Base-by-base conservation (phyloP, 1,284 basidiomycete species). In the Leccinum fallax region DNA sequence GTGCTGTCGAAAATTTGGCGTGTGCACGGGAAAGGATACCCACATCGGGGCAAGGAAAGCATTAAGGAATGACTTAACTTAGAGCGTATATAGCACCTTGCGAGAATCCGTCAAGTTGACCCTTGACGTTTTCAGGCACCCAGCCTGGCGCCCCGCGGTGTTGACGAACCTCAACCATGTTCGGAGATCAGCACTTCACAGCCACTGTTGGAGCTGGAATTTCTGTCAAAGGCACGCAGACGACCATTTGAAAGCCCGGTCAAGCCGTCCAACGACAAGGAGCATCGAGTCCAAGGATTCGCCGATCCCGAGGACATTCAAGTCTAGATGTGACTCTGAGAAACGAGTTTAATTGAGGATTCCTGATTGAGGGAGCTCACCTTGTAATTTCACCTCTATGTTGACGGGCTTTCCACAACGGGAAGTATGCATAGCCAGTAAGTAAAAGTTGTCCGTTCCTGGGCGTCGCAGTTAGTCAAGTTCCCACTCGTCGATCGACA, bases 71-170 rank as follows among this genome's bases (percentile, higher is more conserved):
- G 19, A 59, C 34, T 53, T 36, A 60, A 51, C 7, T 46, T 13
- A 38, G 57, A 5, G 54, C 53, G 11, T 34, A 19, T 36, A 36
- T n/a, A 28, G 30, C 19, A 24, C 13, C 53, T 61, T 38, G 65
- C 51, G 32, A 65, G 61, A 36, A 52, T 56, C 34, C 54, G 58
- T 60, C 60, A 61, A 60, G 65, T 21, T 58, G 49, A 36, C 46
- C n/a, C 48, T 34, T 59, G 43, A 28, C 61, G 49, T 40, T 60
- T 46, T 61, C 65, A 53, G 66, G 58, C 38, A 61, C 46, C 59
- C 49, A 1, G 16, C 16, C 32, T 64, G 54, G 38, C 56, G 51
- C 16, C 54, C 61, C 46, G 28, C 57, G 55, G 58, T 55, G 46
- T 51, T 58, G 53, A 28, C 54, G 53, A 24, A 51, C 43, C 49